phyloP scores from a whole-genome alignment of 805 yeast genomes.

The Pichia cabralensis region DNA sequence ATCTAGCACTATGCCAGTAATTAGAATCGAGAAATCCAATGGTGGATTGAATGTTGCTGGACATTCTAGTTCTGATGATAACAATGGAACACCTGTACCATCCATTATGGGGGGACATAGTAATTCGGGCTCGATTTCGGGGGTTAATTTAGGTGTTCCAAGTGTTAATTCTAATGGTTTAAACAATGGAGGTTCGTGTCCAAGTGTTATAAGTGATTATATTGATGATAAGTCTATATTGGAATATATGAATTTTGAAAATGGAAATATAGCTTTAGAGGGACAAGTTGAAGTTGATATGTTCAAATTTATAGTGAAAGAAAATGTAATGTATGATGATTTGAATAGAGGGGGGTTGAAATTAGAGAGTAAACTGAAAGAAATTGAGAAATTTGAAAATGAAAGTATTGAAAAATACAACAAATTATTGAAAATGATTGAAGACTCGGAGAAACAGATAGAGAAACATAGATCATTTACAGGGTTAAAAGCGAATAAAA shows the following conservation, averaged over 20 bases:
- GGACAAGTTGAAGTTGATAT: slow-evolving; percentile 2
- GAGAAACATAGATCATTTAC: slow-evolving; percentile 16
- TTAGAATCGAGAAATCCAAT: slow-evolving; percentile 2
- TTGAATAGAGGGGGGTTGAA: background rate
- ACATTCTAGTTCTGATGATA: too few species aligned
- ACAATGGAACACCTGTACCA: too few species aligned
- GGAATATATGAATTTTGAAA: background rate
- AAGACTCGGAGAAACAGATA: slow-evolving; percentile 14
- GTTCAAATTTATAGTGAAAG: slow-evolving; percentile 4
- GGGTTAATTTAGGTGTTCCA: too few species aligned
- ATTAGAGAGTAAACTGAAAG: slow-evolving; percentile 18
- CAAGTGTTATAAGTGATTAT: too few species aligned
- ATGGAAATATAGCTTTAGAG: background rate
- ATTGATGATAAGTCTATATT: too few species aligned
- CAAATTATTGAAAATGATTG: slow-evolving; percentile 12
- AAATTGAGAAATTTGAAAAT: slow-evolving; percentile 24
- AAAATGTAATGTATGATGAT: background rate
- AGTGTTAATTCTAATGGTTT: too few species aligned
- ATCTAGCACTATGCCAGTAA: too few species aligned
- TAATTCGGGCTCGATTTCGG: too few species aligned
- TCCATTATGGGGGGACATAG: too few species aligned
- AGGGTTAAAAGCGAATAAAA: slow-evolving; percentile 28
- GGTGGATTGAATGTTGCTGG: background rate
- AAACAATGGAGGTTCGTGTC: too few species aligned
- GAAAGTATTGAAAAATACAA: slow-evolving; percentile 16